A percentile compares a stretch with the other conserved stretches of the same genome.
These are phyloP conservation scores for Daedaleopsis sinensis DNA, from an alignment of 768 basidiomycete genomes.

Conservation along the genomic window DNA sequence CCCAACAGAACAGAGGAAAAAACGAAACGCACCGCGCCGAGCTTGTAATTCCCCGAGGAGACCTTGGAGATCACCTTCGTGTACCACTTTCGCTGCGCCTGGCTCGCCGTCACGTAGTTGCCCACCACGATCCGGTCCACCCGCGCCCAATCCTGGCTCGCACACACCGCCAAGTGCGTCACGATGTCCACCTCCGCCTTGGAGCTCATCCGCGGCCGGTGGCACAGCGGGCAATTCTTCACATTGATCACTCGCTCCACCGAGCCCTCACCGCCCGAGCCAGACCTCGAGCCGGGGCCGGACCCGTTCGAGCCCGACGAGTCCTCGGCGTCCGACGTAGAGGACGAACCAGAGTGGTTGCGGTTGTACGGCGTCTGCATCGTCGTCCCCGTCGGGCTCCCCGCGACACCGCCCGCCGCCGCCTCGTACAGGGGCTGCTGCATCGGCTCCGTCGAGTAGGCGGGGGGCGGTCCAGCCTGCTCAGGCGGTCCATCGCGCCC, in stretches of 20 bases:
- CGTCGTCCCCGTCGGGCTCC: slow-evolving; percentile 12
- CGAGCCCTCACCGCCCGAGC: slow-evolving; percentile 19
- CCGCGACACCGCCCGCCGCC: neutral
- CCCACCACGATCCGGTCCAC: slow-evolving; percentile 90
- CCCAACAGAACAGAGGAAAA: neutral
- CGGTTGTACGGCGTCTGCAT: slow-evolving; percentile 32
- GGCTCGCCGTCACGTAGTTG: slow-evolving; percentile 91
- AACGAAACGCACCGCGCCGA: slow-evolving; percentile 75
- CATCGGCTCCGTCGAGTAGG: slow-evolving; percentile 47
- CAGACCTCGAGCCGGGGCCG: slow-evolving; percentile 24
- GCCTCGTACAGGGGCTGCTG: slow-evolving; percentile 44
- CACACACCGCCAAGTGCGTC: slow-evolving; percentile 96
- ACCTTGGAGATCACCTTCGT: slow-evolving; percentile 89
- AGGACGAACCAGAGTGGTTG: slow-evolving; percentile 45
- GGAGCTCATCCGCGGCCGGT: slow-evolving; percentile 79
- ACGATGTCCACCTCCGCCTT: slow-evolving; percentile 95
- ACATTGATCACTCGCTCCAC: slow-evolving; percentile 91
- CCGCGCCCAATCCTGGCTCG: slow-evolving; percentile 88
- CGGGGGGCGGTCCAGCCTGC: slow-evolving; percentile 22
- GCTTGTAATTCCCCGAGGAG: slow-evolving; percentile 81
- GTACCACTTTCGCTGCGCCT: slow-evolving; percentile 98
- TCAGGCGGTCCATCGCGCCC: slow-evolving; percentile 9
- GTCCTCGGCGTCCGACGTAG: slow-evolving; percentile 46
- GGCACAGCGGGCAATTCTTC: slow-evolving; percentile 92
- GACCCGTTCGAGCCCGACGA: slow-evolving; percentile 13